Evolutionary conservation across 2,329 filamentous ascomycete genomes (phyloP), one percentile per base, ranked within the genome.

Genomic region (Didymella lethalis): DNA sequence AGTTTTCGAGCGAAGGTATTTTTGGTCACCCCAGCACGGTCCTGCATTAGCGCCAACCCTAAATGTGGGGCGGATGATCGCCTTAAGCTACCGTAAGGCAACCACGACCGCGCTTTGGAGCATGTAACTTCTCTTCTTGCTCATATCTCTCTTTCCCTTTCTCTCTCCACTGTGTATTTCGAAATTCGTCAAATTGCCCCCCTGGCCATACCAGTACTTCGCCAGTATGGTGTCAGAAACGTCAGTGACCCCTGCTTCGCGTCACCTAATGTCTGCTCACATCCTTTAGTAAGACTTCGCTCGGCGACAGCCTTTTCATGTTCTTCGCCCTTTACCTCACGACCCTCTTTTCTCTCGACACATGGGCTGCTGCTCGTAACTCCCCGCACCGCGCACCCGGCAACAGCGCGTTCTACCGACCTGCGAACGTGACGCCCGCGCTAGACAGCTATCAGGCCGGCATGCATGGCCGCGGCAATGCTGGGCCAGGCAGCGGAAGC

Each of bases 311-410:
- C 10, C 46, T 75, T 56, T 53, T 70, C 31, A 65, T 71, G 63
- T 77, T 78, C 70, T 28, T 76, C 59, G 72, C 73, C 29, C 75
- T 78, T 48, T 78, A 78, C 64, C 48, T 78, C 44, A 76, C 75
- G n/a, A 78, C 75, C 0, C 72, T 78, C 61, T 77, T 78, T 70
- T 72, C 67, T 53, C 58, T 76, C 54, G 75, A 78, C 54, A 67
- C 73, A 48, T 76, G 71, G 69, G 62, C 72, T 48, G 74, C 75
- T 11, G 75, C 75, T 8, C 70, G 68, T 38, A 61, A 58, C 43
- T 77, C 74, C 1, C 71, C 75, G 0, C 71, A 71, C 60, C 70
- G 75, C 55, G 66, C 66, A 11, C 67, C 71, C 3, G 43, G 61
- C 29, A 53, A 52, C 20, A 67, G 60, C 48, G 55, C 64, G 14